Evolutionary conservation across 176 grass and related monocot genomes (phyloP), one percentile per base, ranked within the genome.

Genomic region (Oryza meyeriana): DNA sequence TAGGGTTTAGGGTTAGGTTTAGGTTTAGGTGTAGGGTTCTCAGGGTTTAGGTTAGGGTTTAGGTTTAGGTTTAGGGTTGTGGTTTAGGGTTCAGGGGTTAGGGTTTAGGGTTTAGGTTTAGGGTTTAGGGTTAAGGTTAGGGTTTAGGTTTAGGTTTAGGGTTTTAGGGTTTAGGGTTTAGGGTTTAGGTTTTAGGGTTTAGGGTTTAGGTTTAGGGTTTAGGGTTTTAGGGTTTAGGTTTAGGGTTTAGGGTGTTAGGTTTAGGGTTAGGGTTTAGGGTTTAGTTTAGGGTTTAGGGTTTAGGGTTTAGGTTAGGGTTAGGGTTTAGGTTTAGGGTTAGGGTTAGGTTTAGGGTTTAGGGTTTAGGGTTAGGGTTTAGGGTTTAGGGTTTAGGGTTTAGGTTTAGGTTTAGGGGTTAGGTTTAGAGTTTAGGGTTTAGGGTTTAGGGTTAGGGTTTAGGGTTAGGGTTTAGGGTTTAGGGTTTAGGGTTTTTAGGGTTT

Each of bases 11-110:
- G 41, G 38, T 39, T 55, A 28, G 73, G 73, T 13, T 76, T 73
- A n/a, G n/a, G n/a, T n/a, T n/a, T n/a, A n/a, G n/a, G n/a, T n/a
- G n/a, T n/a, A n/a, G n/a, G n/a, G n/a, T n/a, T n/a, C n/a, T n/a
- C 25, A 39, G 70, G 70, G 35, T 73, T 73, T 42, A 39, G 70
- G 70, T 73, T 48, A 25, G 42, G 70, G 70, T 73, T 73, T 73
- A 42, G 36, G 70, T 17, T 20, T 73, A n/a, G n/a, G n/a, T n/a
- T n/a, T n/a, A n/a, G n/a, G n/a, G n/a, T n/a, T n/a, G n/a, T n/a
- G n/a, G n/a, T n/a, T n/a, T n/a, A n/a, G n/a, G n/a, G n/a, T n/a
- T n/a, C n/a, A n/a, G n/a, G n/a, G n/a, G n/a, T 73, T 27, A 48
- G 70, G 70, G 61, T 73, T 73, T 45, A 30, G 70, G 39, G 36